Evolutionary conservation across 1,284 basidiomycete species (phyloP).

Genomic region (Paramarasmius palmivorus): DNA sequence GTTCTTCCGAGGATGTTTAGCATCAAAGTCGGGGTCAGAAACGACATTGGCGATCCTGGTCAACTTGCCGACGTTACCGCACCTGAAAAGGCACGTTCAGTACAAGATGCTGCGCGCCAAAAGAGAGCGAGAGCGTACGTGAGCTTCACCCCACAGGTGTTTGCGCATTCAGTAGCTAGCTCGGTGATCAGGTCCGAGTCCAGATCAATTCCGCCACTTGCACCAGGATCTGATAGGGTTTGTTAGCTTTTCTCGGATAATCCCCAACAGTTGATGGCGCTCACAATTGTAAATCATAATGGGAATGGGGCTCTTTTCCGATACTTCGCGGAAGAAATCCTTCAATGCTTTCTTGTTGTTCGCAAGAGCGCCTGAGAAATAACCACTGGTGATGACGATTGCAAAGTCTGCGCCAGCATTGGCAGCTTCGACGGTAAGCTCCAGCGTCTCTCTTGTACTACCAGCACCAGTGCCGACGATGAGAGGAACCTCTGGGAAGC

Average conservation of each 20-base stretch:
- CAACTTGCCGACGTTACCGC: constrained; percentile 89
- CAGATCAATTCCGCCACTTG: constrained; percentile 82
- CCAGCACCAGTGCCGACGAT: constrained; percentile 83
- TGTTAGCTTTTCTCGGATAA: constrained; percentile 4
- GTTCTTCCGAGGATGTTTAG: constrained; percentile 66
- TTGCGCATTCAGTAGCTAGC: constrained; percentile 71
- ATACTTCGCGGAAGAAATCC: constrained; percentile 77
- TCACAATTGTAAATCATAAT: constrained; percentile 90
- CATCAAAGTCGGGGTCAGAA: constrained; percentile 56
- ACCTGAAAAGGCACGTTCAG: constrained; percentile 43
- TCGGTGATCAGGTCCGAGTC: constrained; percentile 85
- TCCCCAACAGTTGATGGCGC: constrained; percentile 26
- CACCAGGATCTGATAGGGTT: constrained; percentile 65
- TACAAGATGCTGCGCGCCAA: constrained; percentile 1
- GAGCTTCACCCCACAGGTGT: constrained; percentile 83
- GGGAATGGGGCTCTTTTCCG: constrained; percentile 79
- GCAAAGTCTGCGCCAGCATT: constrained; percentile 81
- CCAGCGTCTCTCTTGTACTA: constrained; percentile 80
- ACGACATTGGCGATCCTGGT: constrained; percentile 78
- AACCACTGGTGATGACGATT: constrained; percentile 85
- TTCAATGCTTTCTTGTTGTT: constrained; percentile 69
- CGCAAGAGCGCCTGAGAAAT: constrained; percentile 77
- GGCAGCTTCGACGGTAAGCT: constrained; percentile 74
- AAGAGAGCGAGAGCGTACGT: constrained; percentile 53
- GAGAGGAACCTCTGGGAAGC: constrained; percentile 62